Conservation (phyloP, 345 rosid genomes). For the Rhizophora mangle region DNA sequence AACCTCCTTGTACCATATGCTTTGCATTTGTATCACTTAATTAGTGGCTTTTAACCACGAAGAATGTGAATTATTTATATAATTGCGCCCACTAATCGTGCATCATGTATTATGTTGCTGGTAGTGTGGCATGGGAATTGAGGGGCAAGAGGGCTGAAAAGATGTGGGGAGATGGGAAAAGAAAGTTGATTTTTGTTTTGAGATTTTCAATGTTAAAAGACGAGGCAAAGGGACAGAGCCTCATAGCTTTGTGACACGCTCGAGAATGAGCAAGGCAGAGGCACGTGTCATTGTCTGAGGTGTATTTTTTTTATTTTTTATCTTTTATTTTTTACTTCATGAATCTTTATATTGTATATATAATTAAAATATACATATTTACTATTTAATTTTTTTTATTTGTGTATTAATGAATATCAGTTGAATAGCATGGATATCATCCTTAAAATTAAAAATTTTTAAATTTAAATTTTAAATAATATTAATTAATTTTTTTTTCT, state of each 20-base stretch:
- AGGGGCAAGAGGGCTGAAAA: background rate
- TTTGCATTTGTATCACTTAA: background rate
- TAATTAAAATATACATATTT: too few relatives aligned
- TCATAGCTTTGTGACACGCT: constrained; percentile 30
- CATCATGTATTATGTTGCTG: too few relatives aligned
- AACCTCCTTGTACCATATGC: background rate
- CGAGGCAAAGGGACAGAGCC: background rate
- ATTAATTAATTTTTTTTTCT: too few relatives aligned
- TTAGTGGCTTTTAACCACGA: background rate
- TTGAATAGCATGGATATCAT: too few relatives aligned
- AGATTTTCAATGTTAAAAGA: constrained; percentile 22
- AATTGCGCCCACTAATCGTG: too few relatives aligned
- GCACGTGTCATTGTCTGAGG: constrained; percentile 45
- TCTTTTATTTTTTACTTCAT: background rate
- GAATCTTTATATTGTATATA: too few relatives aligned
- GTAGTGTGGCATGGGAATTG: background rate
- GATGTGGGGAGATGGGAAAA: constrained; percentile 1
- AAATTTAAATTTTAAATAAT: too few relatives aligned
- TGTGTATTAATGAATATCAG: too few relatives aligned
- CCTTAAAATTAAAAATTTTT: too few relatives aligned
- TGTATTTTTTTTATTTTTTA: background rate
- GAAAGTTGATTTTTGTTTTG: constrained; percentile 2
- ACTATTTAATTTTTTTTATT: too few relatives aligned
- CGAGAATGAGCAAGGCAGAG: constrained; percentile 33
- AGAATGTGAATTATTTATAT: too few relatives aligned